Evolutionary conservation across 2,329 filamentous ascomycete genomes (phyloP).

Genomic region (Rhynchosporium agropyri): DNA sequence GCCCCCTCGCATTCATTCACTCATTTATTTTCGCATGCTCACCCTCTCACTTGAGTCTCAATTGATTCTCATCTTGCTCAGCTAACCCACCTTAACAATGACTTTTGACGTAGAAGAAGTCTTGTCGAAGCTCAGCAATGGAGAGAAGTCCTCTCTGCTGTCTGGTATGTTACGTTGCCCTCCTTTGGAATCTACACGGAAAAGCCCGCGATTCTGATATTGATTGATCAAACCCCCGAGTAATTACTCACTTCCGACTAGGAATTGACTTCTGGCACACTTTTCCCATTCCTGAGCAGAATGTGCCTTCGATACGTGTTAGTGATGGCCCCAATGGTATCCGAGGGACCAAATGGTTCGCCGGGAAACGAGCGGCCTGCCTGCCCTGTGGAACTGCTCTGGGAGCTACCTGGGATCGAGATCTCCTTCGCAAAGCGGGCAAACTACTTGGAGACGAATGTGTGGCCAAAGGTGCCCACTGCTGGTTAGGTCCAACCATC

Average conservation of each 20-base stretch:
- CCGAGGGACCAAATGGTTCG: slow-evolving; percentile 69
- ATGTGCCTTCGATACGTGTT: slow-evolving; percentile 65
- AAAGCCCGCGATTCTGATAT: too few relatives aligned
- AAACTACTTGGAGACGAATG: slow-evolving; percentile 55
- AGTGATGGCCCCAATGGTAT: slow-evolving; percentile 73
- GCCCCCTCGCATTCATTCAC: neutral
- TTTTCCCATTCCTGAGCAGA: slow-evolving; percentile 59
- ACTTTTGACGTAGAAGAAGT: slow-evolving; percentile 56
- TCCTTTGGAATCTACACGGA: too few relatives aligned
- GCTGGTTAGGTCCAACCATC: slow-evolving; percentile 58
- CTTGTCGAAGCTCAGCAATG: slow-evolving; percentile 53
- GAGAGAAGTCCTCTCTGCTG: slow-evolving; percentile 55
- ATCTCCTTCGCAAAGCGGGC: slow-evolving; percentile 55
- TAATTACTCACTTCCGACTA: slow-evolving; percentile 32
- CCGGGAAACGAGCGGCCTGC: slow-evolving; percentile 61
- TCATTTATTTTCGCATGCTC: too few relatives aligned
- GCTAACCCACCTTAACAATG: slow-evolving; percentile 44
- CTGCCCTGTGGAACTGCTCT: slow-evolving; percentile 62
- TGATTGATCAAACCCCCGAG: neutral
- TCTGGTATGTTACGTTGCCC: slow-evolving; percentile 44
- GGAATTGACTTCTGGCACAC: slow-evolving; percentile 74
- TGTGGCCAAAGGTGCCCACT: slow-evolving; percentile 54
- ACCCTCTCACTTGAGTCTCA: neutral
- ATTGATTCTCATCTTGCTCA: slow-evolving; percentile 3
- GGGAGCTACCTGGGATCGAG: slow-evolving; percentile 59